Conservation (phyloP, 768 basidiomycete species). For the Phanerochaete sordida region DNA sequence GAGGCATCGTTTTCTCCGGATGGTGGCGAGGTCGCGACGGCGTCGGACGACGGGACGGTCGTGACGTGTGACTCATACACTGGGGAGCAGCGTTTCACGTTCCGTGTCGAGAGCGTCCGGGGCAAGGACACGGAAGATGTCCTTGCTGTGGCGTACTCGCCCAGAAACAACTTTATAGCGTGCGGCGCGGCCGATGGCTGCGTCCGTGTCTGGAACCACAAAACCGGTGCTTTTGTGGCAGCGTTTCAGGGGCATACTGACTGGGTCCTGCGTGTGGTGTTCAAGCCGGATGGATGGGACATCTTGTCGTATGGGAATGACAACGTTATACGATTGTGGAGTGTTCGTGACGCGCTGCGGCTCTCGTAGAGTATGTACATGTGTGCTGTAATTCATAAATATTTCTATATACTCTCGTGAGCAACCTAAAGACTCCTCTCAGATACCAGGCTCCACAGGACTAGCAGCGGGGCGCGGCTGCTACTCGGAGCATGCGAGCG, state of each 20-base stretch:
- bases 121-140: constrained; percentile 2
- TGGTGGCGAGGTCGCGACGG: constrained; percentile 38
- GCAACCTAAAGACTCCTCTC: too few species aligned
- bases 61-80: constrained; percentile 15
- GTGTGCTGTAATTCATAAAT: too few species aligned
- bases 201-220: constrained; percentile 14
- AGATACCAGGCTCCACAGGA: too few species aligned
- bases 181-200: constrained; percentile 19
- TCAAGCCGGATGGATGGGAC: constrained; percentile 39
- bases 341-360: constrained; percentile 8
- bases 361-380: too few species aligned
- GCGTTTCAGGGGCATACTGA: constrained; percentile 20
- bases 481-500: too few species aligned
- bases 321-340: constrained; percentile 17
- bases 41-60: constrained; percentile 30
- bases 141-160: constrained; percentile 9
- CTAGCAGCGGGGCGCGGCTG: too few species aligned
- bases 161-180: constrained; percentile 14
- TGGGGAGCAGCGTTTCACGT: constrained; percentile 6
- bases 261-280: constrained; percentile 31
- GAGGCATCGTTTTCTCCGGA: constrained; percentile 41
- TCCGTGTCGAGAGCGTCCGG: too few species aligned
- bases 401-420: too few species aligned
- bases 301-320: constrained; percentile 42
- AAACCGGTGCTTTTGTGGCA: constrained; percentile 7